Percentiles rank a stretch among this genome's conserved stretches.
Evolutionary conservation across 495 filamentous ascomycete genomes (phyloP).

Genomic region (Darksidea phi): DNA sequence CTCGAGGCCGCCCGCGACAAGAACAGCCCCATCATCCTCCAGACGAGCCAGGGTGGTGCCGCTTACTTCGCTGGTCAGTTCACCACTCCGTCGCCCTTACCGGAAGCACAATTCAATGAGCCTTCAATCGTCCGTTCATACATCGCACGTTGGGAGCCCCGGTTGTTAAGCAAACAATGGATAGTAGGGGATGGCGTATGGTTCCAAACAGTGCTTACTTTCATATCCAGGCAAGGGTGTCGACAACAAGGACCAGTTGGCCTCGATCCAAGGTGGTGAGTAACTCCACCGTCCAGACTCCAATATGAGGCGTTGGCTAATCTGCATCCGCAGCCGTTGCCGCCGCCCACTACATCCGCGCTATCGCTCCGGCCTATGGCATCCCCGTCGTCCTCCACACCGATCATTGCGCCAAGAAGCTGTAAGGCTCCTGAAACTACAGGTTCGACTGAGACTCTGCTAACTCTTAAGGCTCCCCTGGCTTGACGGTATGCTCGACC

Average conservation of each 20-base stretch:
- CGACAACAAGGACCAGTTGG: slow-evolving; percentile 78
- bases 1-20: slow-evolving; percentile 80
- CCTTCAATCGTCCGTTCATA: too few relatives aligned
- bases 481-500: slow-evolving; percentile 90
- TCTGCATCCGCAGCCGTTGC: too few relatives aligned
- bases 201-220: too few relatives aligned
- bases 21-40: slow-evolving; percentile 58
- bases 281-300: too few relatives aligned
- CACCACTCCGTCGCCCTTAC: background rate
- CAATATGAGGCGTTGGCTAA: too few relatives aligned
- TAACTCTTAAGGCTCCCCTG: too few relatives aligned
- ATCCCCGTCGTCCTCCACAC: slow-evolving; percentile 58
- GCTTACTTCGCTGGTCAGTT: slow-evolving; percentile 92
- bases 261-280: slow-evolving; percentile 88
- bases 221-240: slow-evolving; percentile 55
- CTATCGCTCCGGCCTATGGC: slow-evolving; percentile 81
- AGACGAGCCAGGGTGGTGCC: slow-evolving; percentile 89
- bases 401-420: too few relatives aligned
- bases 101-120: background rate
- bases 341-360: slow-evolving; percentile 89
- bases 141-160: too few relatives aligned
- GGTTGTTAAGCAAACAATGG: too few relatives aligned
- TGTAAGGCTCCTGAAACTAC: too few relatives aligned
- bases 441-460: too few relatives aligned
- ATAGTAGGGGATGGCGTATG: too few relatives aligned